Evolutionary conservation across 495 filamentous ascomycete genomes (phyloP).

Genomic region (Jackrogersella minutella): DNA sequence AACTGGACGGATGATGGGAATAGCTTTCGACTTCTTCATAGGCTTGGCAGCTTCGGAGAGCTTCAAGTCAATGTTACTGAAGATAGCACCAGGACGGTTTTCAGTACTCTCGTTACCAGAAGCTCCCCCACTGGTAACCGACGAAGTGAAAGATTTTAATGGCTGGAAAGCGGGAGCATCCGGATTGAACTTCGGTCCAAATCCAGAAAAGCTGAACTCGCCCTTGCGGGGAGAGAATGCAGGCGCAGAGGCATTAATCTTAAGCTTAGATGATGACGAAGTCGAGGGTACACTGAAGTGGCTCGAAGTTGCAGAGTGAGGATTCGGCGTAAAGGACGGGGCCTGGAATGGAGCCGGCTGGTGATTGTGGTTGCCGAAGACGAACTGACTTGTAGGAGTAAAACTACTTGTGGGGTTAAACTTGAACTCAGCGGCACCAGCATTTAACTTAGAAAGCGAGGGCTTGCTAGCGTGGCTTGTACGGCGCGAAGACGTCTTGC

Average conservation of each 20-base stretch:
- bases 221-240: conserved; percentile 73
- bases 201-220: conserved; percentile 78
- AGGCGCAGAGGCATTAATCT: conserved; percentile 74
- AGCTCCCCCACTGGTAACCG: conserved; percentile 47
- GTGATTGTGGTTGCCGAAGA: conserved; percentile 61
- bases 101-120: conserved; percentile 48
- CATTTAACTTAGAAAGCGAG: conserved; percentile 82
- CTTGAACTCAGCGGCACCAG: conserved; percentile 86
- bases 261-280: conserved; percentile 44
- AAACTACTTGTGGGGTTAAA: conserved; percentile 73
- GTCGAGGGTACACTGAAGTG: conserved; percentile 52
- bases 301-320: conserved; percentile 45
- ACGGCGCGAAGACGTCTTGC: conserved; percentile 45
- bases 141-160: conserved; percentile 49
- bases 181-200: conserved; percentile 75
- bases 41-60: conserved; percentile 66
- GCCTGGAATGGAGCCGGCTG: conserved; percentile 43
- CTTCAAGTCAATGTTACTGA: conserved; percentile 73
- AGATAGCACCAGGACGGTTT: conserved; percentile 66
- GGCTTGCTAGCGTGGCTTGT: conserved; percentile 67
- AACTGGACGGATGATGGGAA: conserved; percentile 80
- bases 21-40: conserved; percentile 75
- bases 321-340: conserved; percentile 45
- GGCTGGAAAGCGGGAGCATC: conserved; percentile 85
- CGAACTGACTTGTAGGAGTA: conserved; percentile 60